Evolutionary conservation across 768 basidiomycete species (phyloP), one percentile per base, ranked within the genome.

Genomic region (Tulasnella sp.): DNA sequence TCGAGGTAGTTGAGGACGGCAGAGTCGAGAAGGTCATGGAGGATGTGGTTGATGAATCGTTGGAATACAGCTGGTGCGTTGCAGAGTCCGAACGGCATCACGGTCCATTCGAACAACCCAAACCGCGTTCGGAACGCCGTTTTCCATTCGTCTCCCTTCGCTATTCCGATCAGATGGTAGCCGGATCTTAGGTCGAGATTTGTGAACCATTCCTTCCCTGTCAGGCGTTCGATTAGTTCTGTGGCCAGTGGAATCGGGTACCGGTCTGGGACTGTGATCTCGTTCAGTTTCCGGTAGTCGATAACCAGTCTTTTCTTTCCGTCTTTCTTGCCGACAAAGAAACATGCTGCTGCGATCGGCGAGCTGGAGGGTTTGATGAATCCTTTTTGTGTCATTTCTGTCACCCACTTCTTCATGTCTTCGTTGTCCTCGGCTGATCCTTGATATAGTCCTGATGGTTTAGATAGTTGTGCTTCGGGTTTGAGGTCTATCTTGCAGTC

Each of bases 1-100:
- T 80, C 79, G 25, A 80, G 73, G 58, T 78, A 80, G 19, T 78
- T 69, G 39, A 79, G 40, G 8, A 79, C 75, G 15, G 74, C 49
- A n/a, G 73, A 19, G 11, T 78, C 79, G 15, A 80, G n/a, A 3
- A 80, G 39, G 22, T 79, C 79, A 5, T 54, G 19, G 42, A 80
- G 78, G 15, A 80, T 54, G 29, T 79, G 70, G 69, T 80, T 79
- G 38, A 80, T 75, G 52, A 77, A 64, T n/a, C 29, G 52, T 64
- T 77, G 77, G 77, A 77, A 77, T 19, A 39, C 38, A 3, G 49
- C 64, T 37, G 73, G 77, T 1, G 52, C 58, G 31, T 77, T 77
- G 49, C 36, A 54, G n/a, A 82, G 79, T 17, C 81, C 80, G 36
- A 81, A 80, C 0, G 80, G 81, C 81, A 82, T 82, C 40, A 82